These are phyloP conservation scores for Hypoxylon sp. DNA, from an alignment of 2,329 filamentous ascomycete species.

Conservation along the genomic window DNA sequence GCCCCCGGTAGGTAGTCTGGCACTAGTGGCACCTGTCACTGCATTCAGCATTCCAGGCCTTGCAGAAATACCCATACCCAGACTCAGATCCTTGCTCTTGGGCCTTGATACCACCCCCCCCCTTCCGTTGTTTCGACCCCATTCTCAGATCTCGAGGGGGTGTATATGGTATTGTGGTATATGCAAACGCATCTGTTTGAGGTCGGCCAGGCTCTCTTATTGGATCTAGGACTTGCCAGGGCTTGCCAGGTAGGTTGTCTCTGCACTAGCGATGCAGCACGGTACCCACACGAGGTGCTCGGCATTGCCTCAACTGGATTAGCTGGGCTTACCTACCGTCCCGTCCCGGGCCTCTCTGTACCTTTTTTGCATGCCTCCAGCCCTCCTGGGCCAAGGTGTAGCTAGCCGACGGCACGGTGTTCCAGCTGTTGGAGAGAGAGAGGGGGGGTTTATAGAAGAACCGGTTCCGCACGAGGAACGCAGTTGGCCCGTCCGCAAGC, in stretches of 20 bases:
- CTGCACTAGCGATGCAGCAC: slow-evolving; percentile 27
- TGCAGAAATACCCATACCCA: slow-evolving; percentile 33
- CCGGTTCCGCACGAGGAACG: slow-evolving; percentile 14
- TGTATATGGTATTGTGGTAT: too few species aligned
- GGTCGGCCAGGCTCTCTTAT: slow-evolving; percentile 20
- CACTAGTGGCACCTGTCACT: slow-evolving; percentile 24
- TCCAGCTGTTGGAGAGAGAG: slow-evolving; percentile 19
- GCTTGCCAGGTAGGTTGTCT: slow-evolving; percentile 21
- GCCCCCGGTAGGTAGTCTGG: slow-evolving; percentile 28
- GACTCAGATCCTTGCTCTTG: slow-evolving; percentile 12
- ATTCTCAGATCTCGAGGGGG: slow-evolving; percentile 25
- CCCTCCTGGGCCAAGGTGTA: slow-evolving; percentile 20
- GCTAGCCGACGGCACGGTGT: slow-evolving; percentile 31
- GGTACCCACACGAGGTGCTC: slow-evolving; percentile 30
- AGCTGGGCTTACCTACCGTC: slow-evolving; percentile 18
- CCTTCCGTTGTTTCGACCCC: slow-evolving; percentile 4
- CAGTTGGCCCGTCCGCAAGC: slow-evolving; percentile 21
- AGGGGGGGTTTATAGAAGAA: too few species aligned
- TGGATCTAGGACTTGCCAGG: too few species aligned
- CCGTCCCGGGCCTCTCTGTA: slow-evolving; percentile 24
- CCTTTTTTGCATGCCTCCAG: too few species aligned
- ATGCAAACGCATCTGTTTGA: slow-evolving; percentile 26
- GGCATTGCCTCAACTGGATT: slow-evolving; percentile 26
- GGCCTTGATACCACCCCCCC: neutral
- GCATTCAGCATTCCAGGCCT: slow-evolving; percentile 15